Evolutionary conservation across 2,329 filamentous ascomycete genomes (phyloP).

Genomic region (Stylonectria norvegica): DNA sequence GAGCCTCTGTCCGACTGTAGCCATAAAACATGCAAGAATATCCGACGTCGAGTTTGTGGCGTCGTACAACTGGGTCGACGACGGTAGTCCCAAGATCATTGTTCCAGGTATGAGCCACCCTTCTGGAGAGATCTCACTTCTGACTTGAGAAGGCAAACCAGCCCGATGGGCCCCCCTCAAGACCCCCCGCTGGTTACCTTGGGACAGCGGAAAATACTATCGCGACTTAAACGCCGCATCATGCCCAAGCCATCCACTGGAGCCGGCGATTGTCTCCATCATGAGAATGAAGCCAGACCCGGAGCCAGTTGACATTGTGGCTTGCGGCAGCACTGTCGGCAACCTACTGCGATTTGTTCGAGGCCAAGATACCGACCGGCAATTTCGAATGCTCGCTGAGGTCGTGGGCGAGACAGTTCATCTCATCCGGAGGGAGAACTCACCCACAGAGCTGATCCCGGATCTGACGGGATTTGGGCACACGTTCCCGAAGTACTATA

Average conservation of each 20-base stretch:
- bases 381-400: constrained; percentile 59
- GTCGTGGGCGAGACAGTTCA: constrained; percentile 55
- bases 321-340: constrained; percentile 58
- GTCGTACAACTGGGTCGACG: constrained; percentile 50
- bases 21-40: constrained; percentile 22
- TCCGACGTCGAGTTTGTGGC: constrained; percentile 38
- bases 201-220: constrained; percentile 48
- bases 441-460: constrained; percentile 53
- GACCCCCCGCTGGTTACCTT: background rate
- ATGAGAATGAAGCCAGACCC: constrained; percentile 23
- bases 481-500: constrained; percentile 64
- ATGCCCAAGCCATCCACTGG: constrained; percentile 47
- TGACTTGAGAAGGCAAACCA: constrained; percentile 20
- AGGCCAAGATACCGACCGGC: constrained; percentile 40
- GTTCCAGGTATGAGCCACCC: constrained; percentile 36
- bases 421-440: constrained; percentile 59
- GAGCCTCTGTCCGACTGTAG: constrained; percentile 1
- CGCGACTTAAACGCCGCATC: constrained; percentile 53
- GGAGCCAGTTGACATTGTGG: constrained; percentile 53
- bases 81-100: constrained; percentile 39
- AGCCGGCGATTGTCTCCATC: constrained; percentile 45
- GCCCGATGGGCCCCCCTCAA: constrained; percentile 20
- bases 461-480: constrained; percentile 61
- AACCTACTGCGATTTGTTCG: constrained; percentile 57
- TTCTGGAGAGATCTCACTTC: background rate